A percentile compares a stretch with the other conserved stretches of the same genome.
Evolutionary conservation across 306 rosid genomes (phyloP).

Genomic region (Vicia villosa): DNA sequence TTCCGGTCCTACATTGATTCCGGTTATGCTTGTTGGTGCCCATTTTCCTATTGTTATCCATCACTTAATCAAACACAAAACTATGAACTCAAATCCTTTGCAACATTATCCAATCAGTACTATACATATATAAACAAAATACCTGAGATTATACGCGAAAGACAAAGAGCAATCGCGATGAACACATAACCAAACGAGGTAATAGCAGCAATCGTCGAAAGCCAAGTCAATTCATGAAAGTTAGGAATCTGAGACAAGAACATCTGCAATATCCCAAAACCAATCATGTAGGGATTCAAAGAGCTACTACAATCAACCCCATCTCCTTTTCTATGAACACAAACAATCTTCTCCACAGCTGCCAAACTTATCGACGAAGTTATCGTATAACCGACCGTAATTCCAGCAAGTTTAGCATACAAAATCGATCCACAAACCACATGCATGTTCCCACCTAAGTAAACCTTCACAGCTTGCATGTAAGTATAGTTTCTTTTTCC

Average conservation of each 20-base stretch:
- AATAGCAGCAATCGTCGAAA: conserved; percentile 55
- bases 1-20: conserved; percentile 37
- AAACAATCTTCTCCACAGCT: neutral
- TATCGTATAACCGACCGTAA: conserved; percentile 46
- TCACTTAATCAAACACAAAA: neutral
- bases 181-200: conserved; percentile 66
- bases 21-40: conserved; percentile 40
- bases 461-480: conserved; percentile 52
- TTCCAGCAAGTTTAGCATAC: conserved; percentile 45
- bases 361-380: conserved; percentile 44
- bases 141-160: conserved; percentile 39
- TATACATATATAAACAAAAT: too few relatives aligned
- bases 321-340: conserved; percentile 1
- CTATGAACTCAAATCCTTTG: neutral
- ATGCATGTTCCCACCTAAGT: conserved; percentile 47
- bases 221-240: conserved; percentile 58
- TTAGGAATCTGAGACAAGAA: conserved; percentile 64
- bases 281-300: conserved; percentile 38
- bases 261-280: conserved; percentile 52
- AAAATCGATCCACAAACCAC: conserved; percentile 43
- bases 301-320: neutral
- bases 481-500: conserved; percentile 60
- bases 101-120: too few relatives aligned
- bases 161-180: conserved; percentile 56
- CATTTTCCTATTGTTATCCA: conserved; percentile 38